Evolutionary conservation across 345 rosid genomes (phyloP).

Genomic region (Clausena lansium): DNA sequence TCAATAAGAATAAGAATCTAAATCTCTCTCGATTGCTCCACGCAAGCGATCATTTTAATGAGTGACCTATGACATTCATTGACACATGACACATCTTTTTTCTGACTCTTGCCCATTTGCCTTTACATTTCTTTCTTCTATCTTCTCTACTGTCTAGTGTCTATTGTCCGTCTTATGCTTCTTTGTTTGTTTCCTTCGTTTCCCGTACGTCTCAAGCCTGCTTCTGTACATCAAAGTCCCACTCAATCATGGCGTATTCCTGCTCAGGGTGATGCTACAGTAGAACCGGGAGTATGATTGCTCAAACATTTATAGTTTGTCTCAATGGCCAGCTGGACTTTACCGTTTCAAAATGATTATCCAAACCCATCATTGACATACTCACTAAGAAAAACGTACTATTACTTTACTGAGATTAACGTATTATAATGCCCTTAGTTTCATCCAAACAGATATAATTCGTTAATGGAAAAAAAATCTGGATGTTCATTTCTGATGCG

Average conservation of each 20-base stretch:
- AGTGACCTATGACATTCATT: constrained; percentile 14
- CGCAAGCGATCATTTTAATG: constrained; percentile 55
- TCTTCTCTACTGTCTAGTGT: constrained; percentile 3
- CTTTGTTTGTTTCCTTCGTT: constrained; percentile 20
- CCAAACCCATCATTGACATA: too few species aligned
- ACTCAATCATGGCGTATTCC: constrained; percentile 28
- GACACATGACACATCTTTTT: constrained; percentile 8
- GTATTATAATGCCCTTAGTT: too few species aligned
- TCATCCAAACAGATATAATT: too few species aligned
- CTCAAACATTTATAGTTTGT: background rate
- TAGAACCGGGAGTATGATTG: background rate
- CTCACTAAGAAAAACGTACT: too few species aligned
- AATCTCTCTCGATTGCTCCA: constrained; percentile 30
- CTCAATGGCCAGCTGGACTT: background rate
- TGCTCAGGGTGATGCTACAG: background rate
- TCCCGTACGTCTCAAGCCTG: constrained; percentile 27
- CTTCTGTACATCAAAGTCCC: constrained; percentile 16
- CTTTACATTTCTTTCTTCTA: constrained; percentile 13
- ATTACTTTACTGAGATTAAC: too few species aligned
- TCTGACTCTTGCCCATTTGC: constrained; percentile 17
- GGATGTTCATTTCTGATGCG: too few species aligned
- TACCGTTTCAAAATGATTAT: background rate
- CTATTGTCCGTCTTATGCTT: background rate
- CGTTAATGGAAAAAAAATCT: too few species aligned
- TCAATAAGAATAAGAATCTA: constrained; percentile 24